Percentiles rank a stretch among this genome's conserved stretches.
Conservation (phyloP, 2,329 filamentous ascomycete species). For the Nemania bipapillata region DNA sequence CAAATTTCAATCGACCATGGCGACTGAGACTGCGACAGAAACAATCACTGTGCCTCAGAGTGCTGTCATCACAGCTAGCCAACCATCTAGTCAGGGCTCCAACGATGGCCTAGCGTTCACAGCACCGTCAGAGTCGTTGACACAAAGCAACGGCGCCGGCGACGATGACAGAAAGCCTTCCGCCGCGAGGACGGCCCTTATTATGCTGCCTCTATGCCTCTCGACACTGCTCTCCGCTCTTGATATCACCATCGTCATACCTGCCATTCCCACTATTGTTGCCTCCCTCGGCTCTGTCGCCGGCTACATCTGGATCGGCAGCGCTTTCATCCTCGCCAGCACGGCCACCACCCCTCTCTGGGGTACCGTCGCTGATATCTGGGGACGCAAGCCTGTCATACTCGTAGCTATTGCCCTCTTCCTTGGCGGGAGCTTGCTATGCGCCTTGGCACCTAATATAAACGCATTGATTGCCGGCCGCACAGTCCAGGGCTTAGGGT, state of each 20-base stretch:
- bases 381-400: conserved; percentile 66
- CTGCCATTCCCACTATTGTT: conserved; percentile 70
- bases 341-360: conserved; percentile 76
- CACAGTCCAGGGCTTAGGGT: conserved; percentile 61
- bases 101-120: conserved; percentile 4
- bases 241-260: conserved; percentile 69
- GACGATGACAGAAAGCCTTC: conserved; percentile 3
- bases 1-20: no score
- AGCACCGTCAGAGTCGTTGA: neutral
- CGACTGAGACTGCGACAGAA: conserved; percentile 17
- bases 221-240: conserved; percentile 60
- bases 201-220: conserved; percentile 56
- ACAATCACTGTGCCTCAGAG: conserved; percentile 21
- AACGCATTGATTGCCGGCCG: conserved; percentile 60
- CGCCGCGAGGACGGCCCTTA: conserved; percentile 39
- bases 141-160: neutral
- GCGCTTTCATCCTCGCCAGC: conserved; percentile 75
- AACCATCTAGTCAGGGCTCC: conserved; percentile 4
- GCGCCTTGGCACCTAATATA: conserved; percentile 60
- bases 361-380: conserved; percentile 71
- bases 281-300: conserved; percentile 68
- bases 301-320: conserved; percentile 82
- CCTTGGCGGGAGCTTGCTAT: conserved; percentile 63
- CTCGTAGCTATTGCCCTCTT: conserved; percentile 62
- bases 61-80: conserved; percentile 9